Evolutionary conservation across 805 yeast genomes (phyloP), one percentile per base, ranked within the genome.

Genomic region (Metschnikowia shivogae): DNA sequence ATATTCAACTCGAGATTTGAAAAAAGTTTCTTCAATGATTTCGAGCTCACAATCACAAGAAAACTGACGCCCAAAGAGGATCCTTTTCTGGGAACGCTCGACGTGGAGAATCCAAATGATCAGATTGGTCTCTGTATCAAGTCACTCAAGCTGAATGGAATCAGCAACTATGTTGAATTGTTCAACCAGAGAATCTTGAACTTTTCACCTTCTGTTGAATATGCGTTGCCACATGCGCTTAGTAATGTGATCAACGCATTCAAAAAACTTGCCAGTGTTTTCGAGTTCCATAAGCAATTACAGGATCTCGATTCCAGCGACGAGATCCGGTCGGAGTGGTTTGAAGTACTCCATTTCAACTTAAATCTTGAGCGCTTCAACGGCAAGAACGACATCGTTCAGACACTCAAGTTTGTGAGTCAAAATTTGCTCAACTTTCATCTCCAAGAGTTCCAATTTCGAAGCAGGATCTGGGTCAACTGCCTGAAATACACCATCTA

Each of bases 1-100:
- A 77, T 81, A n/a, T 80, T 85, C 59, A 89, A 90, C 54, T 72
- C 89, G 35, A 82, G 81, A 55, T 75, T 90, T 44, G 99, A 93
- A 59, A 82, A 31, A 22, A 48, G 52, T 20, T 39, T 44, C 27
- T 46, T 55, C n/a, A 40, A 43, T 11, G 55, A 52, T 37, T 46
- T 47, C 14, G 44, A 53, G 4, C 44, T 54, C 14, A 31, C 19
- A 5, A 19, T 49, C 6, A 45, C 50, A n/a, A 55, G 26, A 22
- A 9, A 22, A 3, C 32, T 36, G 14, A 36, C 26, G 28, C 28
- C 20, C 29, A 29, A 22, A 9, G 30, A 28, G 34, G 27, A 37
- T 20, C 8, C 14, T n/a, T 20, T 37, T 20, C 40, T 28, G 33
- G 40, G 34, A 7, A 19, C 29, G 5, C 42, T 49, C 6, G 46